Percentiles rank a stretch among this genome's conserved stretches.
Conservation (phyloP, 108 stramenopile genomes). For the Skeletonema grethae region DNA sequence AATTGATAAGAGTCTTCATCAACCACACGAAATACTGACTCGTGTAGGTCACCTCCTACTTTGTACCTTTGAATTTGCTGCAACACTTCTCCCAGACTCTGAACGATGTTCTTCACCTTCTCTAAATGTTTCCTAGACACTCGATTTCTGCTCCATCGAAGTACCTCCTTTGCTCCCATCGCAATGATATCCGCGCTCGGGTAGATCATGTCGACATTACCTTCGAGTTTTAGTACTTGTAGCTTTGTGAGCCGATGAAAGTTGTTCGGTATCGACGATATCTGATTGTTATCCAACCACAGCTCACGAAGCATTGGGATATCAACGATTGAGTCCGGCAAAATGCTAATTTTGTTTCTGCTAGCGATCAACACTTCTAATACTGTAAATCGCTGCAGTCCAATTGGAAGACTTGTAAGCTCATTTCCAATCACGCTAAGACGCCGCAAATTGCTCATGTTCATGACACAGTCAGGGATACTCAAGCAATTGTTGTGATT, state of each 20-base stretch:
- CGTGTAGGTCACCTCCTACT: constrained; percentile 35
- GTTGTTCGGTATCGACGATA: constrained; percentile 37
- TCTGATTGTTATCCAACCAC: constrained; percentile 49
- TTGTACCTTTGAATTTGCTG: constrained; percentile 27
- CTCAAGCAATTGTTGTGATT: constrained; percentile 33
- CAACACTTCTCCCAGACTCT: constrained; percentile 39
- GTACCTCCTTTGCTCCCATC: constrained; percentile 38
- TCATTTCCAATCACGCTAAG: constrained; percentile 33
- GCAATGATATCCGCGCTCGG: constrained; percentile 36
- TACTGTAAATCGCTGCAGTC: constrained; percentile 5
- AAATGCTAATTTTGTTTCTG: constrained; percentile 35
- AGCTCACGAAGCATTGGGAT: constrained; percentile 26
- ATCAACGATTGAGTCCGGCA: constrained; percentile 42
- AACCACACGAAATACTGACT: constrained; percentile 25
- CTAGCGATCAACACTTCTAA: constrained; percentile 28
- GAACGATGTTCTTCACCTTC: constrained; percentile 41
- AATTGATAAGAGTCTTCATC: constrained; percentile 35
- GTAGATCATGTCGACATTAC: constrained; percentile 46
- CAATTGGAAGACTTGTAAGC: constrained; percentile 15
- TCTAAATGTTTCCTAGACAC: constrained; percentile 12
- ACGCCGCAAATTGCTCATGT: constrained; percentile 15
- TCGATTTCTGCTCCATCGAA: constrained; percentile 50
- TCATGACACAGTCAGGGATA: constrained; percentile 24
- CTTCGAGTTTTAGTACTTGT: constrained; percentile 44
- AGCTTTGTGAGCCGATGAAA: constrained; percentile 42